Evolutionary conservation across 768 basidiomycete genomes (phyloP), one percentile per base, ranked within the genome.

Genomic region (Tylopilus subfusipes): DNA sequence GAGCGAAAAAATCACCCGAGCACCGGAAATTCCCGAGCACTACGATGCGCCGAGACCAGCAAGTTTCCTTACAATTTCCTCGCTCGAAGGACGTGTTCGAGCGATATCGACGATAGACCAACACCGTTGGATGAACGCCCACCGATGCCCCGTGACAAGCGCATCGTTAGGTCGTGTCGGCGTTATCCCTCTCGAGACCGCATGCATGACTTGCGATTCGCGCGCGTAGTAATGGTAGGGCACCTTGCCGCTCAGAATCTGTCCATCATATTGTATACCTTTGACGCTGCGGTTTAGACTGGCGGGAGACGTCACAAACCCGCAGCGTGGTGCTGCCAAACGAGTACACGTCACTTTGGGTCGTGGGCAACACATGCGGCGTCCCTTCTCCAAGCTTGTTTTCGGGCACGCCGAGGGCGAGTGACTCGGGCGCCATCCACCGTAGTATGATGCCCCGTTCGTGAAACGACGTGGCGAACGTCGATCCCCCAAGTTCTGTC

Each of bases 181-280:
- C 4, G 10, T 55, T 13, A 33, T 22, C 19, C 53, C 52, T 27
- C 14, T 40, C 33, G 29, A 53, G 24, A 64, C 25, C 1, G 53
- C 62, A 50, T 44, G 36, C 6, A 61, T 21, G 11, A 64, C 48
- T 30, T 58, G 51, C 2, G n/a, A 24, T 1, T 63, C 57, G 18
- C 50, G 51, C 2, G 25, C 3, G n/a, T 48, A 52, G 39, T 63
- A 53, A 36, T 56, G 43, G n/a, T 63, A 63, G 16, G 61, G 61
- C n/a, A 58, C 24, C 31, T 59, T 45, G 12, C 61, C 61, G 3
- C 19, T 58, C 27, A 57, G 43, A 34, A 43, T 45, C 54, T 60
- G 22, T 36, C 7, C 16, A 16, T 36, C 5, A 16, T 36, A 33
- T 16, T 36, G 34, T 36, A 4, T 2, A 16, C 29, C 18, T 10